These are phyloP conservation scores for Carpinus fangiana DNA, from an alignment of 306 rosid species.

Conservation along the genomic window DNA sequence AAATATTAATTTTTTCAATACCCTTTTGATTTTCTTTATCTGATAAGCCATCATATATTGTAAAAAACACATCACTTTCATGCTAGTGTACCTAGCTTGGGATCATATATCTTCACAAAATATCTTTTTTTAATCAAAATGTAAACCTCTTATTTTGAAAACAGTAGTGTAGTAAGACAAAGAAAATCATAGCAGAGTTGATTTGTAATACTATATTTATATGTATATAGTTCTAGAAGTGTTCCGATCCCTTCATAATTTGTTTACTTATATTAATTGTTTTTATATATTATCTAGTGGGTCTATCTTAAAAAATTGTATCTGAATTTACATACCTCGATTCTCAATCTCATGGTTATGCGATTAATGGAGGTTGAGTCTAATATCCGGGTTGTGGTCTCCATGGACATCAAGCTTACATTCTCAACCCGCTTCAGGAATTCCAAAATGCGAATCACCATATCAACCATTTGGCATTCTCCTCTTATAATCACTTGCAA, in stretches of 20 bases:
- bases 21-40: constrained; percentile 6
- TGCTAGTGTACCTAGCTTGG: too few relatives aligned
- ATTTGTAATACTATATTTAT: too few relatives aligned
- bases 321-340: constrained; percentile 57
- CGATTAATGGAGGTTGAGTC: constrained; percentile 40
- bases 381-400: constrained; percentile 44
- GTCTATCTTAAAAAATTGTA: background rate
- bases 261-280: too few relatives aligned
- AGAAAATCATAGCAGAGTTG: too few relatives aligned
- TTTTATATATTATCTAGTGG: too few relatives aligned
- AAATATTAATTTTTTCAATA: background rate
- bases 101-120: background rate
- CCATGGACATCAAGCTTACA: constrained; percentile 62
- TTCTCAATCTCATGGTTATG: constrained; percentile 56
- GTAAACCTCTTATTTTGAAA: background rate
- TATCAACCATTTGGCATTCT: constrained; percentile 42
- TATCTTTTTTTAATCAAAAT: background rate
- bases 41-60: too few relatives aligned
- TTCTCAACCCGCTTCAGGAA: constrained; percentile 53
- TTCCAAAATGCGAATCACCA: constrained; percentile 57
- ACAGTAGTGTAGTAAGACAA: too few relatives aligned
- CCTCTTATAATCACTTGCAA: constrained; percentile 62
- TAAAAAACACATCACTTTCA: background rate
- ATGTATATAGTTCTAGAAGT: too few relatives aligned
- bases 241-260: too few relatives aligned